Conservation (phyloP, 1,139 yeast species). For the Taphrina populina region DNA sequence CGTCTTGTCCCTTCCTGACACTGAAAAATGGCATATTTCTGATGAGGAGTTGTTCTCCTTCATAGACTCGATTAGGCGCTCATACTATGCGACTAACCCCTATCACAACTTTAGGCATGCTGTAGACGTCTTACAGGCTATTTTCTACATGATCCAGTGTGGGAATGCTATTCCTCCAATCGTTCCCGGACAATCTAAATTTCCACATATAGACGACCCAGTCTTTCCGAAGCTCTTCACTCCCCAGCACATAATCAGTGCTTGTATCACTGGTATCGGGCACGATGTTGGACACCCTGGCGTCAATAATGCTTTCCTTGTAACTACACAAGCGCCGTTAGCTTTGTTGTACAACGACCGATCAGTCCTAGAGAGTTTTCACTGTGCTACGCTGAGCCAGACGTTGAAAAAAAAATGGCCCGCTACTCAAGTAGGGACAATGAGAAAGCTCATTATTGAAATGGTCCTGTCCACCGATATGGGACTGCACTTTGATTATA, state of each 20-base stretch:
- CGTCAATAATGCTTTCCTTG: slow-evolving; percentile 73
- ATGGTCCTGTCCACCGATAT: slow-evolving; percentile 84
- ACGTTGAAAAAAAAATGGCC: slow-evolving; percentile 69
- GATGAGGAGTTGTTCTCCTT: slow-evolving; percentile 15
- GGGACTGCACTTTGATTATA: slow-evolving; percentile 82
- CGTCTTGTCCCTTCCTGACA: slow-evolving; percentile 17
- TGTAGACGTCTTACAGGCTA: slow-evolving; percentile 89
- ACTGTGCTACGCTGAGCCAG: slow-evolving; percentile 66
- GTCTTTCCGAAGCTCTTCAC: slow-evolving; percentile 38
- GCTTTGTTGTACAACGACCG: slow-evolving; percentile 61
- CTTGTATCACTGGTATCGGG: slow-evolving; percentile 81
- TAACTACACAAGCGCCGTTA: slow-evolving; percentile 62
- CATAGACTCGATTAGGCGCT: slow-evolving; percentile 5
- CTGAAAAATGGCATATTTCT: slow-evolving; percentile 16
- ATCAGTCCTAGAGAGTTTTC: slow-evolving; percentile 81
- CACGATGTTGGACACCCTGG: slow-evolving; percentile 98
- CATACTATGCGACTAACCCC: slow-evolving; percentile 57
- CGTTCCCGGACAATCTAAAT: not conserved
- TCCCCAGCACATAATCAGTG: slow-evolving; percentile 56
- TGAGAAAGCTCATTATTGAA: slow-evolving; percentile 42
- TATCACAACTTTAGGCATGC: slow-evolving; percentile 97
- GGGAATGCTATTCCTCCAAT: slow-evolving; percentile 8
- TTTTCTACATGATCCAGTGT: slow-evolving; percentile 58
- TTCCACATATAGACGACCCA: not conserved
- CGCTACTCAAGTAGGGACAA: slow-evolving; percentile 44